phyloP scores from a whole-genome alignment of 164 flowering plant genomes.

The Platanus orientalis region DNA sequence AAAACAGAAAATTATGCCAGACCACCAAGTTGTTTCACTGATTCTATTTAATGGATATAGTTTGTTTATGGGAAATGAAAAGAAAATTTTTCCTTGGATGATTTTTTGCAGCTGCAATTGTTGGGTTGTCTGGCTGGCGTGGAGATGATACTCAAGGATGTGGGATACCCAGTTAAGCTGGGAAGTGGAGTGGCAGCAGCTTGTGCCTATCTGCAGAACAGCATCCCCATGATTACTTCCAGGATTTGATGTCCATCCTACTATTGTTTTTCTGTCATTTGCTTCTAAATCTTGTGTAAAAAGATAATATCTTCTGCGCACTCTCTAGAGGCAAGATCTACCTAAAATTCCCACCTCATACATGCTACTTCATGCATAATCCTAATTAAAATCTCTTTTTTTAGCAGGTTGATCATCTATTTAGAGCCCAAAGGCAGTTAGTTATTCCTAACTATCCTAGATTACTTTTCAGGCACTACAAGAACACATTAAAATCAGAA shows the following conservation, averaged over 20 bases:
- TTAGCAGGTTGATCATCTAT: too few relatives aligned
- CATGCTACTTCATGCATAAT: background rate
- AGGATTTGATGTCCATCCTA: slow-evolving; percentile 45
- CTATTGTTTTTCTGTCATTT: slow-evolving; percentile 15
- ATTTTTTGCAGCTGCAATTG: slow-evolving; percentile 73
- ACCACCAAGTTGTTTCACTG: too few relatives aligned
- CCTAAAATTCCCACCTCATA: slow-evolving; percentile 12
- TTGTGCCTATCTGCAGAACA: slow-evolving; percentile 67
- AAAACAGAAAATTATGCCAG: too few relatives aligned
- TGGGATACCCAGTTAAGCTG: slow-evolving; percentile 86
- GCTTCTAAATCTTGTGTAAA: slow-evolving; percentile 15
- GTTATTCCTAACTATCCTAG: too few relatives aligned
- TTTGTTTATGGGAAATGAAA: too few relatives aligned
- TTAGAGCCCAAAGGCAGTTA: too few relatives aligned
- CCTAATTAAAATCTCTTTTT: too few relatives aligned
- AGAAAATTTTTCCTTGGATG: too few relatives aligned
- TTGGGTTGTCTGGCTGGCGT: slow-evolving; percentile 93
- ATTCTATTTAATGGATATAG: too few relatives aligned
- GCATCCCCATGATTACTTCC: slow-evolving; percentile 72
- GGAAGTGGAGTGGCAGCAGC: slow-evolving; percentile 96
- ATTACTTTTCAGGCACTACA: too few relatives aligned
- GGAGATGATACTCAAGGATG: slow-evolving; percentile 93
- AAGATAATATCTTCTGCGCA: slow-evolving; percentile 18
- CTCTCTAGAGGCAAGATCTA: slow-evolving; percentile 14
- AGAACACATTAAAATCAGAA: too few relatives aligned